phyloP scores from a whole-genome alignment of 1,284 basidiomycete species.

The Sporisorium graminicola region DNA sequence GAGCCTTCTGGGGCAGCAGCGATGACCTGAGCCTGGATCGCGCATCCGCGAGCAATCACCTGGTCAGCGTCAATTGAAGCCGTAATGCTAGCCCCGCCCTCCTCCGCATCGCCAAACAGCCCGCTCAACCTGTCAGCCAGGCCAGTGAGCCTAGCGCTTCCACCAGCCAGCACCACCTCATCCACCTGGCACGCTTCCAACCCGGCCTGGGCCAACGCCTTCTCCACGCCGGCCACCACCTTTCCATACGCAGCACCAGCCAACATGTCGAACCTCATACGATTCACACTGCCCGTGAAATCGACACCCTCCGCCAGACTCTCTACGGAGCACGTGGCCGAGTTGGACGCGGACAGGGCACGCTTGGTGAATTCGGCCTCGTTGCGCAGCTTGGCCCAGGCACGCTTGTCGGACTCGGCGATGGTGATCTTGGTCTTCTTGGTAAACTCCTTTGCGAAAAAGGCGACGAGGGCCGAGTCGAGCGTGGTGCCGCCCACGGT shows the following conservation, averaged over 20 bases:
- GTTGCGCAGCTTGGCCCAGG: slow-evolving; percentile 90
- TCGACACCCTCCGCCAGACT: slow-evolving; percentile 94
- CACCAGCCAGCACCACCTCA: slow-evolving; percentile 86
- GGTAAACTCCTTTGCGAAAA: slow-evolving; percentile 95
- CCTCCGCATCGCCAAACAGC: slow-evolving; percentile 81
- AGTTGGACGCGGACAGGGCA: slow-evolving; percentile 86
- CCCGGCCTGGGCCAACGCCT: slow-evolving; percentile 76
- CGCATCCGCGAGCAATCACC: slow-evolving; percentile 88
- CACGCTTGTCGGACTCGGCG: slow-evolving; percentile 75
- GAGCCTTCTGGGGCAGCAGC: slow-evolving; percentile 53
- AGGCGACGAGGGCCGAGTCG: slow-evolving; percentile 85
- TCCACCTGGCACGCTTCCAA: slow-evolving; percentile 85
- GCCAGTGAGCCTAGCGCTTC: slow-evolving; percentile 86
- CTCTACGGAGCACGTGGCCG: slow-evolving; percentile 90
- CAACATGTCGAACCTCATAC: slow-evolving; percentile 92
- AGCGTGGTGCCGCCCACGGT: slow-evolving; percentile 77
- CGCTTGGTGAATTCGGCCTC: slow-evolving; percentile 96
- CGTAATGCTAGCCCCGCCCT: slow-evolving; percentile 72
- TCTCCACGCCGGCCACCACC: slow-evolving; percentile 77
- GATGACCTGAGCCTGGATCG: slow-evolving; percentile 79
- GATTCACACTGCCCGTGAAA: slow-evolving; percentile 91
- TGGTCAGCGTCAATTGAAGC: slow-evolving; percentile 85
- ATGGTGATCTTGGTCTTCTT: slow-evolving; percentile 92
- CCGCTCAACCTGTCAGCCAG: slow-evolving; percentile 80
- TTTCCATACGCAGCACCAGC: slow-evolving; percentile 80